Evolutionary conservation across 495 filamentous ascomycete genomes (phyloP).

Genomic region (Tetracladium setigerum): DNA sequence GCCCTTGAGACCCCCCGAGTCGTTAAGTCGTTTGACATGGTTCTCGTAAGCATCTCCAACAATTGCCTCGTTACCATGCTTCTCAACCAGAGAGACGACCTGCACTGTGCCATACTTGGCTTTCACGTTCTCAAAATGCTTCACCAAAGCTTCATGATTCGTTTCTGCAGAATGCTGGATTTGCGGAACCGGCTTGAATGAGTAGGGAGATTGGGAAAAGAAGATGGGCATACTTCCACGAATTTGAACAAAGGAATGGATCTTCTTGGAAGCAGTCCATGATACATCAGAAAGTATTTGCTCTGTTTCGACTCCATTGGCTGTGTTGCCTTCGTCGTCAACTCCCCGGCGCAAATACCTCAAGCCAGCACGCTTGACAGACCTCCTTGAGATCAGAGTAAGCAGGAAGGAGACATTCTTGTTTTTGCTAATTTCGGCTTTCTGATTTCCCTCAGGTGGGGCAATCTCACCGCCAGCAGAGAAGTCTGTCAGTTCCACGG

Average conservation of each 20-base stretch:
- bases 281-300: constrained; percentile 69
- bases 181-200: constrained; percentile 79
- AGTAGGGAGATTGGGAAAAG: constrained; percentile 89
- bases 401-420: constrained; percentile 47
- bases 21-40: constrained; percentile 52
- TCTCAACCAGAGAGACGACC: constrained; percentile 80
- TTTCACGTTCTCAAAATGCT: constrained; percentile 64
- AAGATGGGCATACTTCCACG: constrained; percentile 86
- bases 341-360: constrained; percentile 88
- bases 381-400: constrained; percentile 81
- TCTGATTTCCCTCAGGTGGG: constrained; percentile 23
- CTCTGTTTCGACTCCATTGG: constrained; percentile 87
- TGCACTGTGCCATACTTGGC: constrained; percentile 68
- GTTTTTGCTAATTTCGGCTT: constrained; percentile 14
- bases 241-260: constrained; percentile 78
- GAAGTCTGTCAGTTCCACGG: constrained; percentile 22
- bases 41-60: constrained; percentile 72
- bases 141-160: constrained; percentile 69
- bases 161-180: constrained; percentile 67
- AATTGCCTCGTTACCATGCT: constrained; percentile 67
- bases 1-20: constrained; percentile 46
- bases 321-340: constrained; percentile 77
- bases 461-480: constrained; percentile 25
- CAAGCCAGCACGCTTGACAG: constrained; percentile 74
- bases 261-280: constrained; percentile 53